Conservation (phyloP, 148 eudicot species). For the Nyssa sinensis region DNA sequence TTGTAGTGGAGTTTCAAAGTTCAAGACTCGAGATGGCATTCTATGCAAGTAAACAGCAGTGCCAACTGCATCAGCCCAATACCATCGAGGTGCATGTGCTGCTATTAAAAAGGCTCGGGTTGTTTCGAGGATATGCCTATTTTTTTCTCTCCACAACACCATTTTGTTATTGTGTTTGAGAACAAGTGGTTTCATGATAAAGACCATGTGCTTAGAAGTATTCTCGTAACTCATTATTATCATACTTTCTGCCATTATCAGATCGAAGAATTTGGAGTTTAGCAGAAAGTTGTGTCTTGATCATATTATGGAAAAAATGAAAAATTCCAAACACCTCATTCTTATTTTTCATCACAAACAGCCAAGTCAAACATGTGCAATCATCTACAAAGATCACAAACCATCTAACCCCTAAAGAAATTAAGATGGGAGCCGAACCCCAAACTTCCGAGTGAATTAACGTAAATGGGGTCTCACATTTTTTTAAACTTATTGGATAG, state of each 20-base stretch:
- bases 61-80: neutral
- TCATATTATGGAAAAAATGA: too few relatives aligned
- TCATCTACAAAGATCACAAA: constrained; percentile 1
- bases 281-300: too few relatives aligned
- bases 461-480: neutral
- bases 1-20: too few relatives aligned
- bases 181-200: too few relatives aligned
- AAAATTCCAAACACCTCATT: neutral
- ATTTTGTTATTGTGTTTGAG: too few relatives aligned
- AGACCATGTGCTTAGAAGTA: too few relatives aligned
- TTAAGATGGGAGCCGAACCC: neutral
- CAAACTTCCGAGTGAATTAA: neutral
- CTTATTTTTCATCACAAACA: neutral
- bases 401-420: neutral
- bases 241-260: too few relatives aligned
- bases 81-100: neutral
- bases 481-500: neutral
- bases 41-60: too few relatives aligned
- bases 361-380: neutral
- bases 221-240: too few relatives aligned
- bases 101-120: neutral
- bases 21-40: too few relatives aligned
- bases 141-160: too few relatives aligned
- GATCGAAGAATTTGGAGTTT: too few relatives aligned
- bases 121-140: neutral